Conservation (phyloP, 2,329 filamentous ascomycete genomes). For the Fusarium pseudograminearum region DNA sequence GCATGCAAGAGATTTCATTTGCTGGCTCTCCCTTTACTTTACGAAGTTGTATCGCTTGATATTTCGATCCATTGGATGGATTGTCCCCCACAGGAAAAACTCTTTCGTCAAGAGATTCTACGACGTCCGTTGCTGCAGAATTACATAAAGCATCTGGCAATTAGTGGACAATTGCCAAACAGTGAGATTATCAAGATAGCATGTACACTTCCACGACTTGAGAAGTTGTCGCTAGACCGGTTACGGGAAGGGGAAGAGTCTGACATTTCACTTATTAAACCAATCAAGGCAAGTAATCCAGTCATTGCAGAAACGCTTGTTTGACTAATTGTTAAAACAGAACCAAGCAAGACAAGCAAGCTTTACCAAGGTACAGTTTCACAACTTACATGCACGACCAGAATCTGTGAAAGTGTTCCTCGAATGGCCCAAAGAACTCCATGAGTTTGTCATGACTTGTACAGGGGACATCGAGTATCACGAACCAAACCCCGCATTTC, state of each 20-base stretch:
- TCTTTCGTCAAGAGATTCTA: background rate
- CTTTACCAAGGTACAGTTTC: background rate
- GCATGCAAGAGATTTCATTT: background rate
- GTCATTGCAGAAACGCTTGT: background rate
- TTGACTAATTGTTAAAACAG: background rate
- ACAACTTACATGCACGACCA: background rate
- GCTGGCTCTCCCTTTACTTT: background rate
- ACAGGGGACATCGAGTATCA: background rate
- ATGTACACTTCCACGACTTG: background rate
- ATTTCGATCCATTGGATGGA: background rate
- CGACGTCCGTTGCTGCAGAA: background rate
- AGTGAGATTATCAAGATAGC: background rate
- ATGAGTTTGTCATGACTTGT: background rate
- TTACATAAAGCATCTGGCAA: background rate
- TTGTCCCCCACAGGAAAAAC: background rate
- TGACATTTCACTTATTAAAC: background rate
- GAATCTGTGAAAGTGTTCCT: background rate
- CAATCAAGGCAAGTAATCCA: background rate
- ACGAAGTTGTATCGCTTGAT: background rate
- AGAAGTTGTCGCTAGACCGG: background rate
- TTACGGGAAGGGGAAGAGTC: background rate
- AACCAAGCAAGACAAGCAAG: background rate
- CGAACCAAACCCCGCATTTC: background rate
- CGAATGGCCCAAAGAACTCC: background rate
- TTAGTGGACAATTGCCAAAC: background rate